These are phyloP conservation scores for Ascochyta rabiei DNA, from an alignment of 2,329 filamentous ascomycete species.

Conservation along the genomic window DNA sequence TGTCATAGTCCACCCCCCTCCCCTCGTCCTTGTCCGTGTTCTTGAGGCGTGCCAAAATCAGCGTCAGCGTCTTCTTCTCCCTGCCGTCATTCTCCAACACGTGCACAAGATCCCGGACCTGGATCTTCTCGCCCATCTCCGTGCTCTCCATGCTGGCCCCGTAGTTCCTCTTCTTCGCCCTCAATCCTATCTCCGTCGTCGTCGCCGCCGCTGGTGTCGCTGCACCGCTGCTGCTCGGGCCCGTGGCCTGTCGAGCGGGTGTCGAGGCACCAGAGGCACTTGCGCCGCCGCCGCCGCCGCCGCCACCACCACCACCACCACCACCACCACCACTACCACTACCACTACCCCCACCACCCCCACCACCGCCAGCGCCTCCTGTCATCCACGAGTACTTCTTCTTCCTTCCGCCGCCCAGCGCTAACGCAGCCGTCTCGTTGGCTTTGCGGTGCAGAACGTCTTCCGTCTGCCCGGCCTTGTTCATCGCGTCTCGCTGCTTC, in stretches of 20 bases:
- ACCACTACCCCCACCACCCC: conserved; percentile 22
- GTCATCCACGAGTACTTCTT: conserved; percentile 82
- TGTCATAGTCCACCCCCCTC: conserved; percentile 13
- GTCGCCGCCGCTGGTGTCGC: conserved; percentile 30
- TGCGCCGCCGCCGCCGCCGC: conserved; percentile 26
- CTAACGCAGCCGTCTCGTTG: conserved; percentile 83
- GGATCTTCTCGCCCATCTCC: conserved; percentile 77
- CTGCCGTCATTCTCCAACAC: conserved; percentile 80
- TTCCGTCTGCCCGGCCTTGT: conserved; percentile 75
- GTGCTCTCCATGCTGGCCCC: conserved; percentile 81
- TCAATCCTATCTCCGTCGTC: conserved; percentile 51
- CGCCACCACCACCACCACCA: no score
- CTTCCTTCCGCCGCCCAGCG: conserved; percentile 65
- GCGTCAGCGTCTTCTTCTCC: conserved; percentile 61
- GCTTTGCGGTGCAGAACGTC: conserved; percentile 80
- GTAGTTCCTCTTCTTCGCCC: conserved; percentile 65
- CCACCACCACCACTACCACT: no score
- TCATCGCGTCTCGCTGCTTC: conserved; percentile 81
- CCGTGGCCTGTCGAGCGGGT: conserved; percentile 35
- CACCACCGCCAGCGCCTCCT: conserved; percentile 47
- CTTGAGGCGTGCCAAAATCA: conserved; percentile 40
- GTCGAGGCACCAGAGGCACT: conserved; percentile 45
- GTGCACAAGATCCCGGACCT: conserved; percentile 80
- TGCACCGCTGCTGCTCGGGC: conserved; percentile 33
- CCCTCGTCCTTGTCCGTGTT: conserved; percentile 38